phyloP scores from a whole-genome alignment of 2,329 filamentous ascomycete genomes.

The Dendrostoma leiphaemia region DNA sequence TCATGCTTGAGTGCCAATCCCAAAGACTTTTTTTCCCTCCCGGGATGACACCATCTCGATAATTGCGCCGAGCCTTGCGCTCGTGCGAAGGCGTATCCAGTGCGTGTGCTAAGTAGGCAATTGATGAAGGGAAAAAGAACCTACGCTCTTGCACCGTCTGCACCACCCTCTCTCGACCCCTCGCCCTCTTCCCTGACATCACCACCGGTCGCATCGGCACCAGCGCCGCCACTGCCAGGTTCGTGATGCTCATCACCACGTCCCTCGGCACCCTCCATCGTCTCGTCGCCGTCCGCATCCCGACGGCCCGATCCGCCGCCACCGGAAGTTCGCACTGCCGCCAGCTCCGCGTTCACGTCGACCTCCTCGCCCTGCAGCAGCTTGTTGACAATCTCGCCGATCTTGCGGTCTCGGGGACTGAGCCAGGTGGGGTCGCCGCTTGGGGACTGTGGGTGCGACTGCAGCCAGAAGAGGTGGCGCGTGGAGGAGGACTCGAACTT shows the following conservation, averaged over 20 bases:
- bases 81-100: background rate
- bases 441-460: constrained; percentile 78
- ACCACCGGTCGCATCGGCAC: constrained; percentile 82
- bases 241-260: constrained; percentile 57
- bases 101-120: too few relatives aligned
- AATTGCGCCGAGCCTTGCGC: background rate
- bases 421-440: constrained; percentile 72
- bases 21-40: background rate
- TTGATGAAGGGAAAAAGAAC: constrained; percentile 51
- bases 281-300: constrained; percentile 61
- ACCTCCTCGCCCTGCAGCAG: constrained; percentile 88
- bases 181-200: constrained; percentile 90
- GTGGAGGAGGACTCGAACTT: constrained; percentile 93
- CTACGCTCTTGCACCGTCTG: constrained; percentile 99
- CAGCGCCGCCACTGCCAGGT: constrained; percentile 74
- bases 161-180: constrained; percentile 84
- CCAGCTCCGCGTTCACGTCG: constrained; percentile 71
- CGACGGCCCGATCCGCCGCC: constrained; percentile 42
- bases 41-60: background rate
- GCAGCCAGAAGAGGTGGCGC: constrained; percentile 93
- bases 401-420: constrained; percentile 80
- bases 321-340: constrained; percentile 52
- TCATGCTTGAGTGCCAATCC: constrained; percentile 5
- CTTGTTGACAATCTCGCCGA: constrained; percentile 82
- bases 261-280: constrained; percentile 75